Evolutionary conservation across 2,329 filamentous ascomycete species (phyloP).

Genomic region (Pestalotiopsis sp.): DNA sequence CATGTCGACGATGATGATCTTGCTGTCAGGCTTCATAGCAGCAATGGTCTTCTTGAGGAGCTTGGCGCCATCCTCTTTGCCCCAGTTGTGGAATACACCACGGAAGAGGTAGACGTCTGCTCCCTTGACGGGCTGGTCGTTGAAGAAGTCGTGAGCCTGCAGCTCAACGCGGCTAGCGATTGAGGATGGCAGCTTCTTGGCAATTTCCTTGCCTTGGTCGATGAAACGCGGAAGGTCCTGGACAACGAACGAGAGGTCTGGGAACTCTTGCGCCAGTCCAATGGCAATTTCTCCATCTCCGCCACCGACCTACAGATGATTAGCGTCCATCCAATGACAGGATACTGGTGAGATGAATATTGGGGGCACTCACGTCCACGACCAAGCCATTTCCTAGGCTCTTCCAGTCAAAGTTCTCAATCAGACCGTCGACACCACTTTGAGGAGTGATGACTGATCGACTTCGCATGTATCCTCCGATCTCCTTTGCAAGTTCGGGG

Average conservation of each 20-base stretch:
- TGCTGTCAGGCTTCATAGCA: too few relatives aligned
- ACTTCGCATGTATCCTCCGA: background rate
- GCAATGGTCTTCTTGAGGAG: too few relatives aligned
- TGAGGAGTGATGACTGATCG: background rate
- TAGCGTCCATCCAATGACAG: too few relatives aligned
- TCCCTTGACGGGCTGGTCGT: conserved; percentile 23
- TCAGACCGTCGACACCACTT: background rate
- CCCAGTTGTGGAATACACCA: conserved; percentile 53
- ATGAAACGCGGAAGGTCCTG: too few relatives aligned
- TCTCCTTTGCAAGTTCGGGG: background rate
- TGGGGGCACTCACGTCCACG: background rate
- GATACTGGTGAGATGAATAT: background rate
- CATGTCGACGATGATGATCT: background rate
- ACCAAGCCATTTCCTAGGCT: background rate
- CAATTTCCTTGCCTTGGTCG: too few relatives aligned
- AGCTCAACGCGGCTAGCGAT: too few relatives aligned
- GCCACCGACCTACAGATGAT: too few relatives aligned
- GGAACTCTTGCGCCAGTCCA: too few relatives aligned
- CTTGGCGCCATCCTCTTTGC: too few relatives aligned
- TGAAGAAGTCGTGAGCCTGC: conserved; percentile 26
- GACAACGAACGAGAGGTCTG: too few relatives aligned
- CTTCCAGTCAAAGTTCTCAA: background rate
- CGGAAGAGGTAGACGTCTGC: conserved; percentile 49
- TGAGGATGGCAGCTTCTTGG: too few relatives aligned
- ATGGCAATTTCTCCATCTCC: too few relatives aligned